Base-by-base conservation (phyloP, 2,329 filamentous ascomycete genomes). In the Hymenoscyphus albidus region DNA sequence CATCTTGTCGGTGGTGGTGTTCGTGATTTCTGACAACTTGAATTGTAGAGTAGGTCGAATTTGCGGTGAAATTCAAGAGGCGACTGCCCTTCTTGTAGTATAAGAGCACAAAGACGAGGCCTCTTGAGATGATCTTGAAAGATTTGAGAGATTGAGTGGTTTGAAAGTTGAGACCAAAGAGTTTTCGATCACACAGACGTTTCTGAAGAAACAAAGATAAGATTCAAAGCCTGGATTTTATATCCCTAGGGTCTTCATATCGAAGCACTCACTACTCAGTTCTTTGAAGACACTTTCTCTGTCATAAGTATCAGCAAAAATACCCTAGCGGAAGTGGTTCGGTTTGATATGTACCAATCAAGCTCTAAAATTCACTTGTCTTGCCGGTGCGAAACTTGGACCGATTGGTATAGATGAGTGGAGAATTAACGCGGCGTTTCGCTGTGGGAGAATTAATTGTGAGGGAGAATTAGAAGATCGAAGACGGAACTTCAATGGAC, bases 261-360 rank as follows among this genome's bases (percentile, higher is more conserved):
- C 48, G 48, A 54, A 54, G n/a, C 48, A 54, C 48, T 54, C 48
- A 54, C 48, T 54, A 54, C 48, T 27, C 48, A 54, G 5, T 13
- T 54, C 22, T 9, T 54, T 7, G 3, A 18, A 13, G 13, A 54
- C 48, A 54, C n/a, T 54, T 54, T 3, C 22, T 27, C 48, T 54
- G 18, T 18, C 22, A 22, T 10, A 54, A 9, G 13, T 5, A 7
- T 27, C 18, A 54, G 48, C 48, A 27, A 7, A 9, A 54, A 18
- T 7, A 22, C 22, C 13, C 4, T 5, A 18, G 9, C 3, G 12
- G 48, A 27, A 27, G 18, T 10, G 13, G 48, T 3, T 12, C 10
- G 18, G 10, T 51, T 18, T 51, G 9, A 7, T 51, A 27, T n/a
- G n/a, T 10, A 51, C 13, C 12, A 13, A 27, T 22, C 22, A 5